Conservation (phyloP, 2,329 filamentous ascomycete genomes). For the Davidsoniella virescens region DNA sequence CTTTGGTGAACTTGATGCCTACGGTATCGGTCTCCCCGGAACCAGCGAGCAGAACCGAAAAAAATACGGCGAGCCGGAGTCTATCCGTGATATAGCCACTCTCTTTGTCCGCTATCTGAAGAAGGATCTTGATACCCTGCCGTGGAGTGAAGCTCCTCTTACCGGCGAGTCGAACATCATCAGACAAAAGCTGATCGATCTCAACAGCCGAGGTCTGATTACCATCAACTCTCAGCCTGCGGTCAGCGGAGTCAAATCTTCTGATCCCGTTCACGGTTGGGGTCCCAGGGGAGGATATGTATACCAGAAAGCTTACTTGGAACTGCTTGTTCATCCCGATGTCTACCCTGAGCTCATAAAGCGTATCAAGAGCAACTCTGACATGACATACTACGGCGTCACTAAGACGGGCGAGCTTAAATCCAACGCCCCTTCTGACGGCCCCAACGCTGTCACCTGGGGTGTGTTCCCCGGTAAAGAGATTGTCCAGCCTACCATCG, state of each 20-base stretch:
- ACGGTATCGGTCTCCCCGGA: slow-evolving; percentile 83
- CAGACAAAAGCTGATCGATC: slow-evolving; percentile 55
- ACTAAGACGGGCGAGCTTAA: slow-evolving; percentile 66
- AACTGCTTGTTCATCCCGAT: slow-evolving; percentile 71
- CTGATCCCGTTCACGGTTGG: slow-evolving; percentile 79
- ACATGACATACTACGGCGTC: slow-evolving; percentile 88
- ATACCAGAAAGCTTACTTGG: slow-evolving; percentile 95
- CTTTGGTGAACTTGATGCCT: slow-evolving; percentile 87
- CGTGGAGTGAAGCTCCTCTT: slow-evolving; percentile 87
- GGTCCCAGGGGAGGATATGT: slow-evolving; percentile 90
- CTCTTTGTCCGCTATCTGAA: slow-evolving; percentile 77
- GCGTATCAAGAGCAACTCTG: slow-evolving; percentile 60
- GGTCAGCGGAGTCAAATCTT: slow-evolving; percentile 78
- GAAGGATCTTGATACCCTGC: slow-evolving; percentile 63
- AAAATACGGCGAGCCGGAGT: slow-evolving; percentile 77
- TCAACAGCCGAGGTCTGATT: slow-evolving; percentile 75
- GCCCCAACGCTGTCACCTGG: slow-evolving; percentile 97
- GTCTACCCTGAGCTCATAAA: slow-evolving; percentile 61
- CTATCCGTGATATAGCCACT: slow-evolving; percentile 61
- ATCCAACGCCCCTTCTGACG: slow-evolving; percentile 71
- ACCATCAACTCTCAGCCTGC: slow-evolving; percentile 97
- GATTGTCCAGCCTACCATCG: slow-evolving; percentile 99
- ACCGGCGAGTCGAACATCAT: slow-evolving; percentile 68
- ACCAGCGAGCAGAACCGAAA: slow-evolving; percentile 93
- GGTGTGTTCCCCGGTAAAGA: slow-evolving; percentile 97